phyloP scores from a whole-genome alignment of 345 rosid species.

The Iberis pinnata region DNA sequence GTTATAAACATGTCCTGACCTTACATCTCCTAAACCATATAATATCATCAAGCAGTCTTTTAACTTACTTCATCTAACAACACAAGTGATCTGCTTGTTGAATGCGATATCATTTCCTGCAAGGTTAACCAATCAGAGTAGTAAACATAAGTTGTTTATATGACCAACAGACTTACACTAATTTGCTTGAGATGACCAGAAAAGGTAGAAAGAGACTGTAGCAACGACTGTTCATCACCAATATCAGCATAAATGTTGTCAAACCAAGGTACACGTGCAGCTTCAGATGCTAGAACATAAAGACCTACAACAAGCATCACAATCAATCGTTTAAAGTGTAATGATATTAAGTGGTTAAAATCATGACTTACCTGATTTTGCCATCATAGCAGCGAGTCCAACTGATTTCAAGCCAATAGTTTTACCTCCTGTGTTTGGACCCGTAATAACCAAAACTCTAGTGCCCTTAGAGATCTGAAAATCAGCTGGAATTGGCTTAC shows the following conservation, averaged over 20 bases:
- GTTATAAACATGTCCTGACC: slow-evolving; percentile 18
- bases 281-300: slow-evolving; percentile 74
- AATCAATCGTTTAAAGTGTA: too few species aligned
- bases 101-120: slow-evolving; percentile 72
- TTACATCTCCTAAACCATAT: background rate
- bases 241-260: slow-evolving; percentile 90
- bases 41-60: background rate
- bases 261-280: slow-evolving; percentile 85
- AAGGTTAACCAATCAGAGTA: slow-evolving; percentile 18
- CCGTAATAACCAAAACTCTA: slow-evolving; percentile 75
- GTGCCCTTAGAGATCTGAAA: slow-evolving; percentile 55
- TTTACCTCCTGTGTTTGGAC: slow-evolving; percentile 98
- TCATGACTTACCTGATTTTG: slow-evolving; percentile 66
- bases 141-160: background rate
- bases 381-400: slow-evolving; percentile 96
- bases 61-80: slow-evolving; percentile 84
- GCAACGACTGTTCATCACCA: slow-evolving; percentile 89
- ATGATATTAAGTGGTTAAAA: too few species aligned
- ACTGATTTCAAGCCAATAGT: slow-evolving; percentile 85
- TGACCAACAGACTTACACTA: slow-evolving; percentile 45
- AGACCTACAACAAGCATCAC: slow-evolving; percentile 48
- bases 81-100: slow-evolving; percentile 73
- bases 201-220: slow-evolving; percentile 88
- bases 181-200: slow-evolving; percentile 92
- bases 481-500: slow-evolving; percentile 71